Conservation (phyloP, 371 early-diverging fungal species). For the Mortierella sp. region DNA sequence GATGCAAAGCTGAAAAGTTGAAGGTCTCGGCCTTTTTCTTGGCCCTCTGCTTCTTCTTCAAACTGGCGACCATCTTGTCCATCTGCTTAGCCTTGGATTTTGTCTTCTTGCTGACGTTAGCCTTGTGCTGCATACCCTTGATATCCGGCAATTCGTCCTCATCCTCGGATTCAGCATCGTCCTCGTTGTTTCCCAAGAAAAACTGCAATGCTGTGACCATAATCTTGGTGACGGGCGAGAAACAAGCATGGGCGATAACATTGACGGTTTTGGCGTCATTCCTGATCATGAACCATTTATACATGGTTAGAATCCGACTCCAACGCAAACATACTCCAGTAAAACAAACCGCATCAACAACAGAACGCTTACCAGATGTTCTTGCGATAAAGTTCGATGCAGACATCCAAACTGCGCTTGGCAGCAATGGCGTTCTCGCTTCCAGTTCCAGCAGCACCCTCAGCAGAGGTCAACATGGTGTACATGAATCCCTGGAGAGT, state of each 20-base stretch:
- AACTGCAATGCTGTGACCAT: conserved; percentile 94
- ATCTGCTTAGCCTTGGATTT: conserved; percentile 78
- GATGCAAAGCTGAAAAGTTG: conserved; percentile 93
- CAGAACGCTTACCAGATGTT: conserved; percentile 90
- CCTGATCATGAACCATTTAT: conserved; percentile 36
- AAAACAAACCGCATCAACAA: no score
- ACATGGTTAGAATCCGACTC: no score
- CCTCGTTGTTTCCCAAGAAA: conserved; percentile 85
- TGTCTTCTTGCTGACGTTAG: conserved; percentile 85
- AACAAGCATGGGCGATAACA: conserved; percentile 96
- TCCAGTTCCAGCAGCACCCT: conserved; percentile 63
- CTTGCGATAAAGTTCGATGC: conserved; percentile 95
- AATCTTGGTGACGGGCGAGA: conserved; percentile 89
- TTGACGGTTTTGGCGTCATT: conserved; percentile 98
- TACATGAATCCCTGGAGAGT: conserved; percentile 96
- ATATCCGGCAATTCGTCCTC: conserved; percentile 76
- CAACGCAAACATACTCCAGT: no score
- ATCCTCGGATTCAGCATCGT: conserved; percentile 74
- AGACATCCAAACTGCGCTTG: conserved; percentile 93
- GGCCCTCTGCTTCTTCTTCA: conserved; percentile 75
- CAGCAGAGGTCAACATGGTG: conserved; percentile 80
- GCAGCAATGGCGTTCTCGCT: conserved; percentile 89
- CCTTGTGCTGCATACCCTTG: conserved; percentile 78
- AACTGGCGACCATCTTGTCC: conserved; percentile 77
- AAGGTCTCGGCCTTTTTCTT: conserved; percentile 79